Evolutionary conservation across 805 yeast species (phyloP), one percentile per base, ranked within the genome.

Genomic region (Lipomyces starkeyi): DNA sequence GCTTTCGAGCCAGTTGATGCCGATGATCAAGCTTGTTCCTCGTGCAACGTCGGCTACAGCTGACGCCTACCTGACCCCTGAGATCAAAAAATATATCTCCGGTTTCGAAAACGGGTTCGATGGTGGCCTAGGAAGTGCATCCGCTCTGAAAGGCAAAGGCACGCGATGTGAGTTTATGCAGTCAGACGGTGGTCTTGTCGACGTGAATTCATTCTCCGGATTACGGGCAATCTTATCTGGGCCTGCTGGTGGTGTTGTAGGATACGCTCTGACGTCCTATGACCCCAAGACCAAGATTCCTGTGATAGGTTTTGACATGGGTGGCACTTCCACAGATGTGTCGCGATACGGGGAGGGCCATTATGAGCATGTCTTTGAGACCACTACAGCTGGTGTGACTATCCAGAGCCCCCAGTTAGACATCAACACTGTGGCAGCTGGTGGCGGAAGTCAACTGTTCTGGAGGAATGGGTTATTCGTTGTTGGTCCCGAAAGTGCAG

Each of bases 211-310:
- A 60, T 94, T 94, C 77, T 89, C 97, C 0, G 98, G 98, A 1
- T 81, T 94, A 49, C 85, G 87, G 73, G 97, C 98, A 2, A 90
- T 94, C 60, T 79, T 94, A 47, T 91, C 97, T 0, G 98, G 98
- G 1, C 98, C 98, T 2, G 98, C 98, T 9, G 98, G 98, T 52
- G 98, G 98, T 61, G 97, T 94, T 67, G 97, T 94, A 43, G 98
- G 98, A 0, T 91, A 87, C 74, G 91, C 97, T 0, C 84, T 86
- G 62, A 93, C 98, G 0, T 91, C 97, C 69, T 91, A 83, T 76
- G 83, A 86, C 68, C 78, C 80, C 0, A 74, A 79, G n/a, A 84
- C 84, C 64, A 78, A 80, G 13, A 83, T 84, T 29, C 93, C 97
- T 0, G 81, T 90, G 59, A 85, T 91, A 65, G 96, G 95, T 0